Evolutionary conservation across 306 rosid species (phyloP).

Genomic region (Mimosa bimucronata): DNA sequence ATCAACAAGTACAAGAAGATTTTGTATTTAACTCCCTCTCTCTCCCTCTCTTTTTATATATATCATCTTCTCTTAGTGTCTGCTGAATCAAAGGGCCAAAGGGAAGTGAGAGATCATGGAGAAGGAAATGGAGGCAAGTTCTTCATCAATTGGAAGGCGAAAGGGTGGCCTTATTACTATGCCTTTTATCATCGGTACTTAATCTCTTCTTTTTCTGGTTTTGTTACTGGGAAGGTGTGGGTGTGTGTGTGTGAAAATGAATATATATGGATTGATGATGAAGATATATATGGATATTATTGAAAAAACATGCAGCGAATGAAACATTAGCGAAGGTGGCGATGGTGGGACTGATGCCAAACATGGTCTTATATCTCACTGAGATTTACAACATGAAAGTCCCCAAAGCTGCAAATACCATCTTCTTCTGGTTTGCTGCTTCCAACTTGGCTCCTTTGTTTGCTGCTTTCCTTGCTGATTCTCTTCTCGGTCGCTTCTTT

Average conservation of each 20-base stretch:
- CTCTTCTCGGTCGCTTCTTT: constrained; percentile 69
- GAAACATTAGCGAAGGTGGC: constrained; percentile 68
- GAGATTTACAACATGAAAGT: constrained; percentile 49
- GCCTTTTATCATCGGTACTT: constrained; percentile 72
- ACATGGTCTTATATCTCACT: constrained; percentile 65
- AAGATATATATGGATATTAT: no score
- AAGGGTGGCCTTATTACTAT: constrained; percentile 69
- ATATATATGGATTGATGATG: neutral
- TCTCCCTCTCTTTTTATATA: neutral
- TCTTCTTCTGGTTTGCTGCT: constrained; percentile 61
- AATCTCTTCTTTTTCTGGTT: neutral
- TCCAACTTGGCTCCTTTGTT: constrained; percentile 57
- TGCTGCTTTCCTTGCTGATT: constrained; percentile 75
- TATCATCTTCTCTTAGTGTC: no score
- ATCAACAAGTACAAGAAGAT: constrained; percentile 29
- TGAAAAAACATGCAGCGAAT: constrained; percentile 48
- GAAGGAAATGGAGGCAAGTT: constrained; percentile 33
- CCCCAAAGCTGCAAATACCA: constrained; percentile 45
- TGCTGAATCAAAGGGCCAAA: no score
- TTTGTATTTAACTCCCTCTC: constrained; percentile 22
- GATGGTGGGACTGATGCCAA: constrained; percentile 58
- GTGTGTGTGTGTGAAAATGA: neutral
- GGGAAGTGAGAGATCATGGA: neutral
- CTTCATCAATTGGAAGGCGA: constrained; percentile 33
- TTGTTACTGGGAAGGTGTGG: neutral